Percentiles rank a stretch among this genome's conserved stretches.
These are phyloP conservation scores for Clonostachys solani DNA, from an alignment of 2,329 filamentous ascomycete species.

Conservation along the genomic window DNA sequence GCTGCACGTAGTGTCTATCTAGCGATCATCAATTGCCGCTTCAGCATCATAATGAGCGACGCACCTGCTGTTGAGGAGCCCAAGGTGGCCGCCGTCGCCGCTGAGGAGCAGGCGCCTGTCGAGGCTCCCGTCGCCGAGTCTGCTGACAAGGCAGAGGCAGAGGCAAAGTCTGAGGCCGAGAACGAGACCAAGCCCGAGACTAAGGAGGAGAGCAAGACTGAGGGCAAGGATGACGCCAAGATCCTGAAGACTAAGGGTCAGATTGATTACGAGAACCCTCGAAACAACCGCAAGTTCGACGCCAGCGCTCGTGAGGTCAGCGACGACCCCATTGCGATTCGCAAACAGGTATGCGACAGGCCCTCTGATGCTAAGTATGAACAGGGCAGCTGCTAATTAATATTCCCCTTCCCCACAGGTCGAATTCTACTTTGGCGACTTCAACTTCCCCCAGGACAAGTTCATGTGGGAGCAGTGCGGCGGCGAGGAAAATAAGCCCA, in stretches of 20 bases:
- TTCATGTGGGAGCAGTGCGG: slow-evolving; percentile 78
- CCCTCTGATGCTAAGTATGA: neutral
- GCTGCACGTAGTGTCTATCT: too few relatives aligned
- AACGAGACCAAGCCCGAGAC: slow-evolving; percentile 15
- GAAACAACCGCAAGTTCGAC: slow-evolving; percentile 67
- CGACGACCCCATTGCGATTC: slow-evolving; percentile 75
- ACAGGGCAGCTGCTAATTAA: neutral
- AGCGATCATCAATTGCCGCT: too few relatives aligned
- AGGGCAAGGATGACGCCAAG: slow-evolving; percentile 14
- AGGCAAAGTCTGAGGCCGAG: slow-evolving; percentile 13
- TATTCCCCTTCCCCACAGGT: slow-evolving; percentile 47
- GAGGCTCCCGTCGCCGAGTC: slow-evolving; percentile 16
- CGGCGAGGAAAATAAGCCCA: slow-evolving; percentile 75
- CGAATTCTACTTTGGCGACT: slow-evolving; percentile 94
- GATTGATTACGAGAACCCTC: slow-evolving; percentile 28
- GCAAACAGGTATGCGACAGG: slow-evolving; percentile 62
- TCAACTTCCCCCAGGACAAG: slow-evolving; percentile 84
- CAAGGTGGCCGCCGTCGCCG: neutral
- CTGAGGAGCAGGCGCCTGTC: slow-evolving; percentile 7
- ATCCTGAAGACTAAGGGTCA: slow-evolving; percentile 41
- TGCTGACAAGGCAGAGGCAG: slow-evolving; percentile 13
- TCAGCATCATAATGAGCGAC: too few relatives aligned
- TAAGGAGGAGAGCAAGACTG: slow-evolving; percentile 13
- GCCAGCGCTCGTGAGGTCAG: slow-evolving; percentile 63
- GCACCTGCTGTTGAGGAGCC: neutral